Conservation (phyloP, 164 flowering plant genomes). For the Cinnamomum micranthum region DNA sequence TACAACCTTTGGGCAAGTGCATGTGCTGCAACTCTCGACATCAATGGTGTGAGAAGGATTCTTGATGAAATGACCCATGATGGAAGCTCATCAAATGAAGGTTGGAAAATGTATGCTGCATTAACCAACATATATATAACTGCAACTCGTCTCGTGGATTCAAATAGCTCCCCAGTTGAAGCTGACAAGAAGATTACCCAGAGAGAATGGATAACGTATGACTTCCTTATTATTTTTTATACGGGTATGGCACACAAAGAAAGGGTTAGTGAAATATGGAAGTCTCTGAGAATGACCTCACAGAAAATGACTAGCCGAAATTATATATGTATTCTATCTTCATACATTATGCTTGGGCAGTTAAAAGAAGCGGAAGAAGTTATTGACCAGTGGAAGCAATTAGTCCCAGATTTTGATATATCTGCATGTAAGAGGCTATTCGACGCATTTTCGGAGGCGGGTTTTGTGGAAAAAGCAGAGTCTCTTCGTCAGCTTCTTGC, state of each 20-base stretch:
- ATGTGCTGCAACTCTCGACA: conserved; percentile 64
- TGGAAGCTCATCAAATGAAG: conserved; percentile 39
- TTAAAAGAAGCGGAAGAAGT: conserved; percentile 63
- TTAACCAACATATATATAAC: conserved; percentile 57
- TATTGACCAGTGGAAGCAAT: conserved; percentile 71
- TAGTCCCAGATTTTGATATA: conserved; percentile 48
- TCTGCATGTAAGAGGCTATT: conserved; percentile 43
- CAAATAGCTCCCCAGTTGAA: conserved; percentile 49
- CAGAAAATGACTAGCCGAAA: conserved; percentile 76
- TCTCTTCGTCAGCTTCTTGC: conserved; percentile 16
- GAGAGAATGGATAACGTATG: conserved; percentile 86
- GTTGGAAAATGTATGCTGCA: conserved; percentile 55
- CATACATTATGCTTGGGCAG: conserved; percentile 72
- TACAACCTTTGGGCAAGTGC: conserved; percentile 90
- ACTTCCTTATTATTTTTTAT: conserved; percentile 68
- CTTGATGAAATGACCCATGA: conserved; percentile 61
- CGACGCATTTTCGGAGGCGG: conserved; percentile 44
- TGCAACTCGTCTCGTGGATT: conserved; percentile 39
- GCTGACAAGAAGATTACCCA: conserved; percentile 56
- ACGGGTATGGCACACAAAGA: conserved; percentile 66
- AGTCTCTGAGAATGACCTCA: conserved; percentile 60
- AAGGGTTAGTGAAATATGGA: conserved; percentile 74
- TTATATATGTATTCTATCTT: conserved; percentile 56
- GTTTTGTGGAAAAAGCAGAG: conserved; percentile 44
- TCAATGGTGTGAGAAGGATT: conserved; percentile 52